Base-by-base conservation (phyloP, 2,329 filamentous ascomycete species). In the Apiospora hydei region DNA sequence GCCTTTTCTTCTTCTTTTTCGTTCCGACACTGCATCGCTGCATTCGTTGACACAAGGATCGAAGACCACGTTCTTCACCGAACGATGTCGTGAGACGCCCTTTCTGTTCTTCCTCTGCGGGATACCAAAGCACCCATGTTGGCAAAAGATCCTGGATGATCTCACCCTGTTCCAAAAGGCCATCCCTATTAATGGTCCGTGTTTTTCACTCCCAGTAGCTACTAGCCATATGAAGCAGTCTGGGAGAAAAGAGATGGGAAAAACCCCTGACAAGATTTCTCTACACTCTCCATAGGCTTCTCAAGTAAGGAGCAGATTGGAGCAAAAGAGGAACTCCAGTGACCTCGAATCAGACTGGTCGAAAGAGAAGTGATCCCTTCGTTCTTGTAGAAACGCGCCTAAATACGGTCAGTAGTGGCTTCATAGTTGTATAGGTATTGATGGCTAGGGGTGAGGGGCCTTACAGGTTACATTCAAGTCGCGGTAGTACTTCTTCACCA, bases 401-500 rank as follows among this genome's bases (percentile, higher is more conserved):
- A 41, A 13, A 64, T 2, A n/a, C 41, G 7, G 34, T 64, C 5
- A 64, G 57, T 7, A n/a, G 14, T 41, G 57, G 57, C 34, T 14
- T 3, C 16, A n/a, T 41, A 14, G 21, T 6, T 13, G 41, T 7
- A n/a, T 41, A 14, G 21, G 4, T 6, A 64, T 7, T 16, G 34
- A n/a, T 7, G 16, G 18, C 5, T 46, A 21, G 49, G 21, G 14
- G 16, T 38, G n/a, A n/a, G 44, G n/a, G 47, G 16, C 84, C 88
- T 83, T 81, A 91, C 90, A 88, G 71, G 87, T 88, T 1, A 92
- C 81, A 72, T 88, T 85, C 46, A 92, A 81, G 43, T 83, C 82
- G 69, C 88, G 82, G 76, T 91, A 92, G 74, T 89, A 92, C 34
- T 82, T 81, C 46, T 80, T 79, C 41, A 89, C 80, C 1, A 81